Evolutionary conservation across 495 filamentous ascomycete species (phyloP), one percentile per base, ranked within the genome.

Genomic region (Chaetomium fimeti): DNA sequence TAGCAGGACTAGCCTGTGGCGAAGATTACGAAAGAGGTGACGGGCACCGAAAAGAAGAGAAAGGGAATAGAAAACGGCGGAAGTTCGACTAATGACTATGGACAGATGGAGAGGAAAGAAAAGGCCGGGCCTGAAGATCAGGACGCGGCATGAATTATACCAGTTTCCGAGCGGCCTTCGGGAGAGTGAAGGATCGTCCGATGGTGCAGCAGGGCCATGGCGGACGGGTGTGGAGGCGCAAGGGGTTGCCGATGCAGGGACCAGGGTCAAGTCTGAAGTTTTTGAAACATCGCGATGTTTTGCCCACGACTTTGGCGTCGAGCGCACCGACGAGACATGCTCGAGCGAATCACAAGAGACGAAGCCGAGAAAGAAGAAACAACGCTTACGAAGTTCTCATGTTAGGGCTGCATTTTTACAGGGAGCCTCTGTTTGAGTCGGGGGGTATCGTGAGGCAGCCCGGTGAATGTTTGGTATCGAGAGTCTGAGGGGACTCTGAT

Each of bases 1-100:
- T 57, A 63, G 62, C 72, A 82, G 76, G 77, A 78, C 77, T 77
- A 82, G 73, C 80, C 80, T 78, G 65, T 66, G 77, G 66, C 61
- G 77, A 76, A 75, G 63, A 72, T 76, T 74, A 66, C 57, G 61
- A 58, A 68, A 63, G 15, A 43, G 55, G 59, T 45, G 63, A 77
- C 67, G 61, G 43, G 52, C 24, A 68, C 66, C 63, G 66, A 66
- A 68, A 64, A 64, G 52, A 68, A 73, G 59, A 63, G 49, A 68
- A 59, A 71, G 57, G 61, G 59, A 64, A 49, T 63, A 64, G 68
- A 24, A 49, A 65, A 57, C 9, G 40, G 56, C 53, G 52, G 55
- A 60, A 68, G 47, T 36, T 49, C 22, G 60, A 22, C 20, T 60
- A 63, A 67, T 55, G 69, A 74, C 55, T 69, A 58, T 71, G 66